These are phyloP conservation scores for Colletotrichum cordylinicola DNA, from an alignment of 2,329 filamentous ascomycete species.

Conservation along the genomic window DNA sequence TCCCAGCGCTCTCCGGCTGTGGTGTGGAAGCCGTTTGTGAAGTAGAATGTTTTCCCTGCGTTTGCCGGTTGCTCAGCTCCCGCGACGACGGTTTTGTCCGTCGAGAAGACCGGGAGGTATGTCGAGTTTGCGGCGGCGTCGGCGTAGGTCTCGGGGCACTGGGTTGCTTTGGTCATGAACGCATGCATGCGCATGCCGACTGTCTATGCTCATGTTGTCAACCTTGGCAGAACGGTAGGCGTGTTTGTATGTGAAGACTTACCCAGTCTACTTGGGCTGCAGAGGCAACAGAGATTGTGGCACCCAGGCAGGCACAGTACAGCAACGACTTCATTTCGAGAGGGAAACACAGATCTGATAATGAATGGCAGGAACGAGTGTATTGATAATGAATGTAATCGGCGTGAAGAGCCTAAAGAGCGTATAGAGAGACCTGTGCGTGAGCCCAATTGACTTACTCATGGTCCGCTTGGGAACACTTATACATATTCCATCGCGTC, in stretches of 20 bases:
- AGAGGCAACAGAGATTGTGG: background rate
- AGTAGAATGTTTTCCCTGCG: background rate
- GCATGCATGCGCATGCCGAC: background rate
- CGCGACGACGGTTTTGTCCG: background rate
- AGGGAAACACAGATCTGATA: background rate
- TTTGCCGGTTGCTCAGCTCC: background rate
- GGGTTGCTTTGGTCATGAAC: background rate
- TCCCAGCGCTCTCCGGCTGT: background rate
- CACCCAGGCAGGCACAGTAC: background rate
- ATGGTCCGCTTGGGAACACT: background rate
- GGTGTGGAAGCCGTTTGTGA: background rate
- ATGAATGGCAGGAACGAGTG: background rate
- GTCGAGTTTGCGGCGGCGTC: background rate
- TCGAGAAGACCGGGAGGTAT: background rate
- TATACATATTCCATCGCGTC: background rate
- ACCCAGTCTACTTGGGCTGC: background rate
- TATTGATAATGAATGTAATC: background rate
- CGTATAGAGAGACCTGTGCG: background rate
- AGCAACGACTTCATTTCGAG: background rate
- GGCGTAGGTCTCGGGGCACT: background rate
- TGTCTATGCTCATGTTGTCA: background rate
- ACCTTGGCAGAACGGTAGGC: background rate
- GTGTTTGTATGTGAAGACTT: background rate
- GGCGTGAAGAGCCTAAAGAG: background rate
- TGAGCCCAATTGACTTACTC: background rate